Conservation (phyloP, 257 asterid genomes). For the Catharanthus roseus region DNA sequence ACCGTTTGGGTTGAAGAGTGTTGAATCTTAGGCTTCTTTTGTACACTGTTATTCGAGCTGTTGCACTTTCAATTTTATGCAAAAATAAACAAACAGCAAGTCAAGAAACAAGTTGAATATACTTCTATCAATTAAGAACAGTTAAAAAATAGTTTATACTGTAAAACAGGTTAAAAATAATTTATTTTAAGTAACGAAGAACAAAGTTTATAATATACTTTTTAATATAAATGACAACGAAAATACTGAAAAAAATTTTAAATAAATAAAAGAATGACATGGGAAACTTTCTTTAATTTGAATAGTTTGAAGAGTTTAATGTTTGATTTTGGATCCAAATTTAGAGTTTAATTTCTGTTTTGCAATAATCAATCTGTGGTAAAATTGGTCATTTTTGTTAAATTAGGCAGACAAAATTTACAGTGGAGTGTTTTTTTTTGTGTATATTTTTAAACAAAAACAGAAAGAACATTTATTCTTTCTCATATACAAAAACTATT, state of each 20-base stretch:
- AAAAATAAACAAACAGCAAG: not conserved
- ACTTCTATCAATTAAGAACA: too few relatives aligned
- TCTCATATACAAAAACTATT: too few relatives aligned
- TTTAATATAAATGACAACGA: too few relatives aligned
- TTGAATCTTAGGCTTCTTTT: constrained; percentile 92
- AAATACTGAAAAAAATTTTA: not conserved
- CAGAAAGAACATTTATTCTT: not conserved
- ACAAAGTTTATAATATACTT: too few relatives aligned
- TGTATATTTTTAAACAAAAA: not conserved
- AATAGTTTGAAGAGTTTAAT: not conserved
- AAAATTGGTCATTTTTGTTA: too few relatives aligned
- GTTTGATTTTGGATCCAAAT: not conserved
- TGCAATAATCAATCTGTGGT: not conserved
- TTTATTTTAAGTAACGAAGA: too few relatives aligned
- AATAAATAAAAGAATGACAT: not conserved
- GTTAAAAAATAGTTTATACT: too few relatives aligned
- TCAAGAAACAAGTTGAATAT: constrained; percentile 20
- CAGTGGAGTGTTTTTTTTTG: too few relatives aligned
- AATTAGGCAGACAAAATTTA: too few relatives aligned
- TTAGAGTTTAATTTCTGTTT: not conserved
- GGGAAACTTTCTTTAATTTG: not conserved
- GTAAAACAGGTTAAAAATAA: too few relatives aligned
- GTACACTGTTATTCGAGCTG: constrained; percentile 62
- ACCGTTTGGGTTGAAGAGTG: constrained; percentile 74
- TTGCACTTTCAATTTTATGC: constrained; percentile 67